Evolutionary conservation across 345 rosid species (phyloP), one percentile per base, ranked within the genome.

Genomic region (Pugionium dolabratum): DNA sequence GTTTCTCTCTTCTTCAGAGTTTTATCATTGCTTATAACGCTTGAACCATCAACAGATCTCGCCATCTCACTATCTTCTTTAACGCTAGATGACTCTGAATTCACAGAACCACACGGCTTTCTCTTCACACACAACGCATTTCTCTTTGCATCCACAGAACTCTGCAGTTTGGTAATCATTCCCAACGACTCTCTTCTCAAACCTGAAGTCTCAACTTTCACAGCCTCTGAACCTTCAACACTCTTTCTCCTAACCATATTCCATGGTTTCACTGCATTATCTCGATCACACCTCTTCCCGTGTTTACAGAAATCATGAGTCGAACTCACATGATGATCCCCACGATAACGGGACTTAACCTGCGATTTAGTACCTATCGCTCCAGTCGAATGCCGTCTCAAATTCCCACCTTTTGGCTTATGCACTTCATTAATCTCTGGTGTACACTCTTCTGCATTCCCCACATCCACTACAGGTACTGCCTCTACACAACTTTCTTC

Each of bases 281-380:
- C 55, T n/a, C 6, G 37, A 42, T 47, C 79, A 77, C 50, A 74
- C 18, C 28, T 66, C 64, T 30, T 69, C 41, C 66, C 91, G 30
- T 73, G 83, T 74, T 92, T 92, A 75, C 98, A 92, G 44, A 73
- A 54, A 71, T 92, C 97, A 79, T 89, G 98, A 72, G 80, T 84
- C n/a, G 98, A 89, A 56, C 80, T 78, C 41, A 76, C 66, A 18
- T 79, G 78, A 76, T 61, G 57, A 27, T 82, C 59, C 44, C 80
- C 80, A n/a, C 80, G 90, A 64, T 89, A 92, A 32, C 86, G 87
- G 0, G 97, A 87, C 62, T 60, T 43, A 72, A 76, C 71, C 11
- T 67, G 71, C 54, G 48, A 61, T 58, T 73, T 78, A 31, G 59
- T 30, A 18, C 62, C 67, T 11, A 81, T 54, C 9, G 57, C 68